Evolutionary conservation across 495 filamentous ascomycete species (phyloP), one percentile per base, ranked within the genome.

Genomic region (Umbilicaria muhlenbergii): DNA sequence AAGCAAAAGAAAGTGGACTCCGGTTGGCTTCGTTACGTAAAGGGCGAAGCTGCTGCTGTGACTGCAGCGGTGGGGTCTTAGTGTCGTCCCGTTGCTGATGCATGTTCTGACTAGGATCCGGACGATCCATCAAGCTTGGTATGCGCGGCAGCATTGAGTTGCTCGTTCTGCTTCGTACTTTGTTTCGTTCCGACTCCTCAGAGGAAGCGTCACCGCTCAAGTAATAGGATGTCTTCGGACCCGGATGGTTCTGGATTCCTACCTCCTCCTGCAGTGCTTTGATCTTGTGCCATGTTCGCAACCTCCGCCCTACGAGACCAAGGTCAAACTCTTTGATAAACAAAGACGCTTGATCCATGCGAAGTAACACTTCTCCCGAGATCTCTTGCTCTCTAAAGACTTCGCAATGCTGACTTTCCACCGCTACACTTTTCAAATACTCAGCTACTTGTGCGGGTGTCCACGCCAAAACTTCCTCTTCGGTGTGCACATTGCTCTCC

Each of bases 321-420:
- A 99, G 72, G 41, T 96, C 86, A 49, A 96, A 86, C 42, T 91
- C 89, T 59, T 94, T 94, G 62, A 96, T 76, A 57, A 94, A 88
- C 3, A 95, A 61, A 31, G 86, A 86, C 19, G 82, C 77, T 58
- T 96, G 92, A 48, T 93, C 81, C 88, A 99, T 92, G 16, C 85
- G 84, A 39, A 99, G 64, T 13, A 99, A 62, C 11, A 95, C 86
- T 48, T 95, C 86, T 32, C 92, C 92, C 11, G 82, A 77, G 43
- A 99, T 94, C 59, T 99, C 92, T 63, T 99, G 87, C 51, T 95
- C 87, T 50, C 81, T 71, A 52, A 99, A 99, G 10, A 95, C 80
- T 36, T 89, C 81, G 58, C 92, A 96, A 48, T 94, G 88, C 41
- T 71, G 74, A 35, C 74, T 69, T 51, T 95, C 87, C 15, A 96